Conservation (phyloP, 139 green algal genomes). For the Monoraphidium neglectum region DNA sequence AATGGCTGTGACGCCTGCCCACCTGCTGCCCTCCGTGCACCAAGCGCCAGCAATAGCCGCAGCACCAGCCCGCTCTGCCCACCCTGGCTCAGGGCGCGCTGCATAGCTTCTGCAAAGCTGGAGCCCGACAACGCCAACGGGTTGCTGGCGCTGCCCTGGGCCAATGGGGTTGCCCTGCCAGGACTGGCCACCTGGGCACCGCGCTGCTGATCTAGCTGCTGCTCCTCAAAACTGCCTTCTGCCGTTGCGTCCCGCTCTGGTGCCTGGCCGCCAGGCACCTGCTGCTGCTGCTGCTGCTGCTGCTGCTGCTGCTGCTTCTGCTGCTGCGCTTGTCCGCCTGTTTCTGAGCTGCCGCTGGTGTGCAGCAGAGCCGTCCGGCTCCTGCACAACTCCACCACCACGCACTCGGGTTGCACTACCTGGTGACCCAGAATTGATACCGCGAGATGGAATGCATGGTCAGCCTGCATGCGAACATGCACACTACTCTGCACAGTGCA, state of each 20-base stretch:
- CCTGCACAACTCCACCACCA: constrained; percentile 83
- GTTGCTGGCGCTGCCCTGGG: constrained; percentile 34
- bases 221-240: not conserved
- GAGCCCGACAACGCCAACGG: constrained; percentile 45
- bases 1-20: not conserved
- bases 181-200: not conserved
- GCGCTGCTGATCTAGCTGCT: constrained; percentile 14
- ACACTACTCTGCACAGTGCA: too few species aligned
- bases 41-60: constrained; percentile 55
- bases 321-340: not conserved
- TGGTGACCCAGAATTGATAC: too few species aligned
- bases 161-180: too few species aligned
- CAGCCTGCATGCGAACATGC: too few species aligned
- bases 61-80: constrained; percentile 66
- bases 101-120: constrained; percentile 46
- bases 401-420: constrained; percentile 60
- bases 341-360: not conserved
- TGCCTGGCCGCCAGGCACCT: not conserved
- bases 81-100: constrained; percentile 58
- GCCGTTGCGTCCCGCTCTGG: not conserved
- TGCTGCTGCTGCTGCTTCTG: constrained; percentile 13
- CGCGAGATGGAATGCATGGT: too few species aligned
- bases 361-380: constrained; percentile 54
- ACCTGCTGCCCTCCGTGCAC: constrained; percentile 34
- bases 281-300: not conserved